Evolutionary conservation across 2,329 filamentous ascomycete genomes (phyloP).

Genomic region (Penicillium thymicola): DNA sequence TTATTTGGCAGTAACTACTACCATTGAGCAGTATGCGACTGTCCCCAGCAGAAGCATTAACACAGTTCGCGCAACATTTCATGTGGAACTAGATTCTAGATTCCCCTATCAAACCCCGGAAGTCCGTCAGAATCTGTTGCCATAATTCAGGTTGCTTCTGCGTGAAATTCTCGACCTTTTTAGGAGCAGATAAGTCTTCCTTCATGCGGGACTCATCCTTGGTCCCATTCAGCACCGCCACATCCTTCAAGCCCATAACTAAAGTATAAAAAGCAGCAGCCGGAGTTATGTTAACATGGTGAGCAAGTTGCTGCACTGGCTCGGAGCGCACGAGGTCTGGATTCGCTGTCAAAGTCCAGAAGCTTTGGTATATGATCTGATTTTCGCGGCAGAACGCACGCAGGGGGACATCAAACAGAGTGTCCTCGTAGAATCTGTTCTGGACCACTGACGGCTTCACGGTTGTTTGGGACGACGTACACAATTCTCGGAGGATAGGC

Average conservation of each 20-base stretch:
- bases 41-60: neutral
- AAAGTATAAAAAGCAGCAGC: conserved; percentile 55
- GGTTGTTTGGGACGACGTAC: conserved; percentile 37
- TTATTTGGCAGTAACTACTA: neutral
- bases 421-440: conserved; percentile 66
- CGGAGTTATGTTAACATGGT: conserved; percentile 39
- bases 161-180: conserved; percentile 43
- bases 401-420: conserved; percentile 58
- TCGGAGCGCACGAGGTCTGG: conserved; percentile 48
- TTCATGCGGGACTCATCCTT: conserved; percentile 52
- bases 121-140: conserved; percentile 47
- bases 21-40: neutral
- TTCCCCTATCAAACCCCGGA: conserved; percentile 46
- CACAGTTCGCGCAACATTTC: neutral
- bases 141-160: conserved; percentile 49
- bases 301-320: conserved; percentile 52
- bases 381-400: conserved; percentile 55
- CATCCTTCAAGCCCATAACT: conserved; percentile 51
- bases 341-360: conserved; percentile 62
- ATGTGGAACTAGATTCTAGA: neutral
- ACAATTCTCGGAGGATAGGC: conserved; percentile 54
- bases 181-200: conserved; percentile 49
- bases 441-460: conserved; percentile 65
- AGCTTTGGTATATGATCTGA: conserved; percentile 56
- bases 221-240: conserved; percentile 56